Evolutionary conservation across 164 flowering plant genomes (phyloP).

Genomic region (Protea cynaroides): DNA sequence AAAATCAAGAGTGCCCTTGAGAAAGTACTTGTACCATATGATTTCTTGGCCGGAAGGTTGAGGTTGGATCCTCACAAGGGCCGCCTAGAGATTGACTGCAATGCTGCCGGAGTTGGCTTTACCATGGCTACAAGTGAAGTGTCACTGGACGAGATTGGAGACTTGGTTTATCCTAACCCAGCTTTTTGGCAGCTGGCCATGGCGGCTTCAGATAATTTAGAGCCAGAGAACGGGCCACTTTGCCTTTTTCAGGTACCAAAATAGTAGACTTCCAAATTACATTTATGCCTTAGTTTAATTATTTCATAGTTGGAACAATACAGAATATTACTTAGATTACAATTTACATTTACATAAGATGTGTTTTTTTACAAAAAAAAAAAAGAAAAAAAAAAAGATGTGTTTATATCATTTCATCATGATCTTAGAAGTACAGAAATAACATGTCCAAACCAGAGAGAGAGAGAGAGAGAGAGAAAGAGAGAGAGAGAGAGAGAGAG

Average conservation of each 20-base stretch:
- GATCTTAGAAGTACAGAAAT: too few relatives aligned
- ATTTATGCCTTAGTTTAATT: too few relatives aligned
- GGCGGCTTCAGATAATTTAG: conserved; percentile 9
- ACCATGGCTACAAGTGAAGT: conserved; percentile 39
- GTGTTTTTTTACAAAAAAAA: too few relatives aligned
- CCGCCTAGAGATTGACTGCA: conserved; percentile 44
- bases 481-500: too few relatives aligned
- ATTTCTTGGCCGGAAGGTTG: conserved; percentile 50
- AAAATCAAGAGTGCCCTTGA: conserved; percentile 19
- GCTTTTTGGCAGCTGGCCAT: conserved; percentile 29
- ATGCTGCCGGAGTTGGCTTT: conserved; percentile 36
- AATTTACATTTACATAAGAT: too few relatives aligned
- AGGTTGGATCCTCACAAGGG: conserved; percentile 21
- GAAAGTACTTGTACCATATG: conserved; percentile 25
- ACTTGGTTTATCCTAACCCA: conserved; percentile 48
- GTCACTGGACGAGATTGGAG: conserved; percentile 41
- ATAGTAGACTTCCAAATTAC: too few relatives aligned
- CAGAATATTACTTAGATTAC: too few relatives aligned
- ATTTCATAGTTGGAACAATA: too few relatives aligned
- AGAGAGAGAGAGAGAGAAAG: too few relatives aligned
- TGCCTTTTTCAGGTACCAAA: conserved; percentile 35
- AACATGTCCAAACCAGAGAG: too few relatives aligned
- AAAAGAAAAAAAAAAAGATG: too few relatives aligned
- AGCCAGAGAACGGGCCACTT: conserved; percentile 27
- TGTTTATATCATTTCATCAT: too few relatives aligned